A percentile compares a stretch with the other conserved stretches of the same genome.
phyloP scores from a whole-genome alignment of 495 filamentous ascomycete species.

The Penicillium roqueforti region DNA sequence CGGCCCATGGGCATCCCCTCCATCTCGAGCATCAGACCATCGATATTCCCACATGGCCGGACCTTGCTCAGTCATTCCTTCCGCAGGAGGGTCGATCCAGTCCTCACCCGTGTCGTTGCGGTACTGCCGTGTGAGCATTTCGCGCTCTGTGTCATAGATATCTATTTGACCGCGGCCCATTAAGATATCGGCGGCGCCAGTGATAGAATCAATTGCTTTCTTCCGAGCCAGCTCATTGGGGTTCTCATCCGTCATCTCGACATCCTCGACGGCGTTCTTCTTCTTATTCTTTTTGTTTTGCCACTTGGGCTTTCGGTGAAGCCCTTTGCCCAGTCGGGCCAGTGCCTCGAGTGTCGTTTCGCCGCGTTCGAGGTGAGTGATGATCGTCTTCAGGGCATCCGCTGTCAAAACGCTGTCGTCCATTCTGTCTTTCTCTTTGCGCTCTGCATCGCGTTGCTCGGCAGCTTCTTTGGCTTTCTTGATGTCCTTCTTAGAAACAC shows the following conservation, averaged over 20 bases:
- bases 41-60: conserved; percentile 79
- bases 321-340: conserved; percentile 68
- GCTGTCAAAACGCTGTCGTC: conserved; percentile 71
- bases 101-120: conserved; percentile 81
- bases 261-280: conserved; percentile 50
- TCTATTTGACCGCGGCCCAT: conserved; percentile 76
- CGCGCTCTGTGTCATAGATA: conserved; percentile 87
- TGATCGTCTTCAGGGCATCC: conserved; percentile 69
- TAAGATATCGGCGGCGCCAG: conserved; percentile 81
- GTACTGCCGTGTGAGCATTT: conserved; percentile 77
- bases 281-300: conserved; percentile 58
- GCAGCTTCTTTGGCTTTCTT: conserved; percentile 81
- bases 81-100: conserved; percentile 66
- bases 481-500: conserved; percentile 89
- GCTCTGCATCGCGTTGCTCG: conserved; percentile 76
- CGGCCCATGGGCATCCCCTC: conserved; percentile 73
- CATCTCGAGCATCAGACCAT: conserved; percentile 87
- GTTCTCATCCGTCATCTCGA: conserved; percentile 74
- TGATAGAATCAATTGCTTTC: conserved; percentile 73
- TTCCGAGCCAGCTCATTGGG: conserved; percentile 65
- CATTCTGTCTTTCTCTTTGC: conserved; percentile 58
- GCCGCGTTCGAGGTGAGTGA: conserved; percentile 67
- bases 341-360: conserved; percentile 90
- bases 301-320: conserved; percentile 56
- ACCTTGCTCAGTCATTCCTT: conserved; percentile 26